Evolutionary conservation across 1,284 basidiomycete species (phyloP), one percentile per base, ranked within the genome.

Genomic region (Austropuccinia psidii): DNA sequence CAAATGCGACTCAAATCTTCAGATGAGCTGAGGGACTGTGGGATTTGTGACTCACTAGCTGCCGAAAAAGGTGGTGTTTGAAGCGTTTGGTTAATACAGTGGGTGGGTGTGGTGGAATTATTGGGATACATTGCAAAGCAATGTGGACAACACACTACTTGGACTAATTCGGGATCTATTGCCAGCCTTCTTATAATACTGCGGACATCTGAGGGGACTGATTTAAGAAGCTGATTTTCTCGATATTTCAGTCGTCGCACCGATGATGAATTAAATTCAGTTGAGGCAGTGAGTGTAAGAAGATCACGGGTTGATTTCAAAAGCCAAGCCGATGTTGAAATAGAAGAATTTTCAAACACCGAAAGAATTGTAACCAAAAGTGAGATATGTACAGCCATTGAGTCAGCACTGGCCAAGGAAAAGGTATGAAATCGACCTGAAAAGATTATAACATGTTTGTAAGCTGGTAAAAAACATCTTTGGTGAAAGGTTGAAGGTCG

Each of bases 71-170:
- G 4, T 21, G 5, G 27, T 60, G 27, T 37, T 60, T 13, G 43
- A n/a, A 33, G 19, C 3, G 17, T n/a, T 2, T 39, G 45, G 29
- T 66, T 43, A 24, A 37, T 15, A 54, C 64, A 66, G 33, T 54
- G 15, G 49, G 31, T 50, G 24, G 66, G 52, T 21, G 50, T 43
- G 37, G 31, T 37, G n/a, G 33, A 33, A 27, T 54, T 57, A 9
- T 35, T 39, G 33, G 68, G 68, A 47, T 72, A 72, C 58, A 72
- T 52, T 17, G 57, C 58, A 43, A 72, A 72, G 27, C 55, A 72
- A 4, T 4, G 21, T 54, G 2, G 58, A 54, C 68, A 72, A 47
- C 68, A 72, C 2, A 52, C 31, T 17, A 72, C 47, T 2, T 24
- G 27, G 24, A 61, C 35, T n/a, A 72, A 19, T 0, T 24, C 27